A percentile compares a stretch with the other conserved stretches of the same genome.
phyloP scores from a whole-genome alignment of 2,329 filamentous ascomycete species.

The Rutstroemia sp. region DNA sequence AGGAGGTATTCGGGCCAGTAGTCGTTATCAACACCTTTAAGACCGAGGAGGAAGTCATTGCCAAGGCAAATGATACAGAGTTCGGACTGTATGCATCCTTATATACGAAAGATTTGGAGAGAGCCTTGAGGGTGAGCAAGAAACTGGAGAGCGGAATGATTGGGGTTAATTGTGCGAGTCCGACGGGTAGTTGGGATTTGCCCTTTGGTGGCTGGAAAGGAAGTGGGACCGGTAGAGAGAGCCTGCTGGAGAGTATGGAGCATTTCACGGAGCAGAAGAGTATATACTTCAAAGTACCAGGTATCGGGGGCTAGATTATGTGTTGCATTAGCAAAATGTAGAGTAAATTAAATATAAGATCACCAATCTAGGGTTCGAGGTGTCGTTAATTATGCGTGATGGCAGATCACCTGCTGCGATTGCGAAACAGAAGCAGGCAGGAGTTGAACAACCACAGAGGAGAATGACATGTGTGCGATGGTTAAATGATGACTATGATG shows the following conservation, averaged over 20 bases:
- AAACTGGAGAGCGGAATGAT: conserved; percentile 46
- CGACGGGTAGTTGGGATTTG: conserved; percentile 28
- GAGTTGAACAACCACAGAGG: too few species aligned
- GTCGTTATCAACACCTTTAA: conserved; percentile 61
- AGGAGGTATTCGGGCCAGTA: conserved; percentile 65
- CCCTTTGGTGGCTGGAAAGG: conserved; percentile 68
- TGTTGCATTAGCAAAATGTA: neutral
- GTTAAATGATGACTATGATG: too few species aligned
- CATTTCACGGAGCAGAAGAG: conserved; percentile 13
- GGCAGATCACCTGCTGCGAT: too few species aligned
- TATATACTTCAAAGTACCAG: conserved; percentile 9
- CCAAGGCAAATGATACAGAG: conserved; percentile 44
- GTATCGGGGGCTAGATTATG: conserved; percentile 2
- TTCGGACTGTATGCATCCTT: conserved; percentile 59
- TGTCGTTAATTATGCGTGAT: too few species aligned
- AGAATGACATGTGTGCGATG: too few species aligned
- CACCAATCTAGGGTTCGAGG: neutral
- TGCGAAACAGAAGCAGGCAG: too few species aligned
- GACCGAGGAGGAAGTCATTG: conserved; percentile 54
- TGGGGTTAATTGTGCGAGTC: conserved; percentile 9
- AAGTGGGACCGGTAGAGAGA: conserved; percentile 68
- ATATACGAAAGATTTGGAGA: conserved; percentile 58
- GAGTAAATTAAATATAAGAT: neutral
- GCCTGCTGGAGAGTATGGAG: conserved; percentile 41
- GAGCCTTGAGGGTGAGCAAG: conserved; percentile 55